Base-by-base conservation (phyloP, 345 rosid genomes). In the Aquilaria sinensis region DNA sequence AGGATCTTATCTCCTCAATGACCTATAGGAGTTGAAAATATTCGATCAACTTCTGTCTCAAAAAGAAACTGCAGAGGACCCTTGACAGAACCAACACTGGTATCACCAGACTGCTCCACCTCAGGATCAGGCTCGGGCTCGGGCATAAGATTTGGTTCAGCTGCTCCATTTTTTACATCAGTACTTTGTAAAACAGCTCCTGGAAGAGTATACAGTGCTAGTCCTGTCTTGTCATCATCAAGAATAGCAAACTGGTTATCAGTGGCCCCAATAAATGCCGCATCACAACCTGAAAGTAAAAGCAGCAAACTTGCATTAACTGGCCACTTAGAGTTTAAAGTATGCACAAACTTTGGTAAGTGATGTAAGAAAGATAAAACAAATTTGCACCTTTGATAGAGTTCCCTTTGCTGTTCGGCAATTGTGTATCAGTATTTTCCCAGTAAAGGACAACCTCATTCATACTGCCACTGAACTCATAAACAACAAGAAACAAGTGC, bases 11-110 rank as follows among this genome's bases (percentile, higher is more conserved):
- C 60, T 65, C 51, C 56, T 67, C 78, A 73, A 58, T 54, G 77
- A 94, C 99, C 99, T 86, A 86, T 75, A 12, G 99, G 96, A 69
- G 99, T 90, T 63, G 96, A 80, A 82, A 94, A 94, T 63, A 94
- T 82, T 60, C 83, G 88, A 75, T 94, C 96, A 10, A 94, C 84
- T 80, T 86, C 96, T 48, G 88, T 80, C 69, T 94, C 99, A 81
- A 94, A 94, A 89, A 86, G 60, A 77, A 88, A 90, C 66, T 83
- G 87, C 63, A 80, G 50, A 45, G 96, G 99, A 62, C 96, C 99
- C 72, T 70, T 83, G 81, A 87, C 73, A 55, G 93, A 79, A 56
- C 82, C 77, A 75, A 61, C 77, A 74, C 83, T 84, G 47, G 72
- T 58, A 58, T 94, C 91, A 34, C 67, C 76, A 58, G 84, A 63